These are phyloP conservation scores for Thalassiosira allenii DNA, from an alignment of 352 stramenopile species.

Conservation along the genomic window DNA sequence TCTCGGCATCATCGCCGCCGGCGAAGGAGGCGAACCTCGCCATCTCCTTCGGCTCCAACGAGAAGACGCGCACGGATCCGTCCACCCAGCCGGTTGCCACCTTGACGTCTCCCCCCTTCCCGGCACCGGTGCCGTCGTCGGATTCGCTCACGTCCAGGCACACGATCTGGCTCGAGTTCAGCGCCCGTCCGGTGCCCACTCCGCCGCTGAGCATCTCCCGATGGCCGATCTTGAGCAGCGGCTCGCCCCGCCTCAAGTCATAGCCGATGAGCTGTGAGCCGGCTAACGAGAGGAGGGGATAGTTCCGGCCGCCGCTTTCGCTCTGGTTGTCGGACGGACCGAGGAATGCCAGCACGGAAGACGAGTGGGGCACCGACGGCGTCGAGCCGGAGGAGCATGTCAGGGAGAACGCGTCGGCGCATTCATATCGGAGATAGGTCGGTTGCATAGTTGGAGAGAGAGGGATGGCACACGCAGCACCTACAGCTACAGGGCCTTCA, in stretches of 20 bases:
- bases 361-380: slow-evolving; percentile 66
- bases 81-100: slow-evolving; percentile 84
- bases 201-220: slow-evolving; percentile 64
- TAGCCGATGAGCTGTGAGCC: slow-evolving; percentile 74
- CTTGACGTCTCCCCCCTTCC: slow-evolving; percentile 26
- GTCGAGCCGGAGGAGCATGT: slow-evolving; percentile 64
- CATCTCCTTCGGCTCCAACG: slow-evolving; percentile 61
- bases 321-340: no score
- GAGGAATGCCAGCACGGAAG: slow-evolving; percentile 74
- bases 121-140: background rate
- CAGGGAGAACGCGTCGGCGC: slow-evolving; percentile 83
- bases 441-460: no score
- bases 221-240: slow-evolving; percentile 76
- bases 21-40: slow-evolving; percentile 27
- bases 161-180: slow-evolving; percentile 78
- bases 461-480: no score
- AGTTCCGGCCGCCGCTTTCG: slow-evolving; percentile 20
- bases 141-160: slow-evolving; percentile 62
- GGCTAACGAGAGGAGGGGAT: slow-evolving; percentile 70
- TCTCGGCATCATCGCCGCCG: slow-evolving; percentile 26
- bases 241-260: slow-evolving; percentile 66
- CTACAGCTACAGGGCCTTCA: no score
- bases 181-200: slow-evolving; percentile 75
- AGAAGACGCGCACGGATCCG: slow-evolving; percentile 81
- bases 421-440: slow-evolving; percentile 87